Evolutionary conservation across 169 alveolate genomes (phyloP), one percentile per base, ranked within the genome.

Genomic region (Toxoplasma gondii): DNA sequence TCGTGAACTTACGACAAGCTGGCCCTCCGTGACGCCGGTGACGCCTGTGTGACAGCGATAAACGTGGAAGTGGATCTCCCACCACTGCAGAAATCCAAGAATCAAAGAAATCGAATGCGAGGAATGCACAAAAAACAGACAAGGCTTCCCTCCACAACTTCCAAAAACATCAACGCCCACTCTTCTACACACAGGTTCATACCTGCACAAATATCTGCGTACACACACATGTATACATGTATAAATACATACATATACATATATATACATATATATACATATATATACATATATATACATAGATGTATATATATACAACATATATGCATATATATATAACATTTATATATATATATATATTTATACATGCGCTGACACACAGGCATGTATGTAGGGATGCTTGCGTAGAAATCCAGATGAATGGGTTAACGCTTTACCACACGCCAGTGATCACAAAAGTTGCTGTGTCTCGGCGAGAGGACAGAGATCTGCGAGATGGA

Each of bases 1-100:
- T 34, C 27, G n/a, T 43, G 10, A 43, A 58, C 94, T 82, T 81
- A 92, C 94, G 92, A 92, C 91, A 22, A 92, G 91, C 45, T 92
- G 92, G 0, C 84, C 94, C 43, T 92, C 94, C 34, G 94, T 92
- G 0, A 92, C 94, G 39, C 94, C 94, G 4, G 88, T 49, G 39
- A 80, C 91, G 67, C 91, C 94, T 10, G 88, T 81, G 82, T 43
- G 70, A 93, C 94, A 92, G 91, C 94, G 91, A 58, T 69, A 92
- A 10, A 49, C 94, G 91, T 92, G 92, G 74, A 92, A 92, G 93
- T 92, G 94, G 31, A 82, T 27, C 45, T 92, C 94, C 94, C 94
- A 92, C 94, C 94, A 92, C 94, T 92, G 90, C 94, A n/a, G 43
- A 84, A 44, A 31, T 34, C 54, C 45, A 53, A 91, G 29, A n/a